Conservation (phyloP, 306 rosid genomes). For the Spatholobus suberectus region DNA sequence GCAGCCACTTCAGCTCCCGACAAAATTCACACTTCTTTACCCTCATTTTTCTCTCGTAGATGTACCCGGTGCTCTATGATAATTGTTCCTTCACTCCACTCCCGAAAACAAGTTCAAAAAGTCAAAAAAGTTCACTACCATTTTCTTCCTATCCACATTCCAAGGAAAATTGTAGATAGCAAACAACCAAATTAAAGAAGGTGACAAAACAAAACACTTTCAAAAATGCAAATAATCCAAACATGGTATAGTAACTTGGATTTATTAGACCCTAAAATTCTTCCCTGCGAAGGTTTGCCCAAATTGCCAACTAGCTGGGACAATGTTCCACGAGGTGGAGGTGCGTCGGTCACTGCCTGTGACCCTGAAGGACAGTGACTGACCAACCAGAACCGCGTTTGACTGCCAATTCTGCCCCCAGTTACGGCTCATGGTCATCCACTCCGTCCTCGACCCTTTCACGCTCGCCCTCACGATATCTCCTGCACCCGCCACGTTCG, state of each 20-base stretch:
- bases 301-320: conserved; percentile 68
- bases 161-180: background rate
- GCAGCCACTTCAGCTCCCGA: background rate
- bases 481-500: conserved; percentile 7
- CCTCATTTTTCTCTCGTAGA: background rate
- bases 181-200: background rate
- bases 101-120: background rate
- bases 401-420: conserved; percentile 25
- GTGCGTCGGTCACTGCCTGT: conserved; percentile 69
- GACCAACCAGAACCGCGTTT: conserved; percentile 56
- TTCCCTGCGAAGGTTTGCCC: conserved; percentile 75
- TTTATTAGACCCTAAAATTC: conserved; percentile 55
- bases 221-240: background rate
- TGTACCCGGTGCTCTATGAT: background rate
- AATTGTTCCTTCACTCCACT: conserved; percentile 16
- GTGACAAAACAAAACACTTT: background rate
- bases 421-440: background rate
- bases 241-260: background rate
- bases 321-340: conserved; percentile 67
- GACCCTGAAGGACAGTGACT: conserved; percentile 75
- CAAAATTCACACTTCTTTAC: background rate
- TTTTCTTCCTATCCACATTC: background rate
- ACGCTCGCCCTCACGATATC: conserved; percentile 18
- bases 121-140: conserved; percentile 1
- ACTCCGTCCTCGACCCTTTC: background rate